These are phyloP conservation scores for Astrothelium macrocarpum DNA, from an alignment of 495 filamentous ascomycete genomes.

Conservation along the genomic window DNA sequence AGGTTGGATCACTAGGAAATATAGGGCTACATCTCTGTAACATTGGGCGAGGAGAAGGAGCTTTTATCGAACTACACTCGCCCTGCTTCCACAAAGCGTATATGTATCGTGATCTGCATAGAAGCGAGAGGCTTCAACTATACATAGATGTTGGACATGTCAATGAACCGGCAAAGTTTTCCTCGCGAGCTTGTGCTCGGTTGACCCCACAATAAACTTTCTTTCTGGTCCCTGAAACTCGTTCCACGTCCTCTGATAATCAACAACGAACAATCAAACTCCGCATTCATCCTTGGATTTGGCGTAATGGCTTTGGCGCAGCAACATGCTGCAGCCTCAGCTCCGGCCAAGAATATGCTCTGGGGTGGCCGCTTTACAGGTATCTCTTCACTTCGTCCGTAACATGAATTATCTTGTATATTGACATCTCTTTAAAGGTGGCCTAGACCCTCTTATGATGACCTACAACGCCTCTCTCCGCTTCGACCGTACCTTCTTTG, in stretches of 20 bases:
- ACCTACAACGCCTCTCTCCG: conserved; percentile 80
- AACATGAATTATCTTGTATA: conserved; percentile 10
- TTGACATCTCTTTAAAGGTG: conserved; percentile 42
- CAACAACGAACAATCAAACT: not conserved
- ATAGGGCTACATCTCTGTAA: not conserved
- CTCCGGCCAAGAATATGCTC: conserved; percentile 49
- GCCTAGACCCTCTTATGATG: conserved; percentile 81
- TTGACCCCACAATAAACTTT: too few relatives aligned
- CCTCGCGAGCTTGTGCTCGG: not conserved
- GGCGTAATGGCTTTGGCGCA: not conserved
- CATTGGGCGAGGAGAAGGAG: too few relatives aligned
- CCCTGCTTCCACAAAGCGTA: too few relatives aligned
- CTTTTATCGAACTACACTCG: too few relatives aligned
- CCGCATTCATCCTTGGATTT: not conserved
- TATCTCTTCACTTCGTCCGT: conserved; percentile 29
- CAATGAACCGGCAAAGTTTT: not conserved
- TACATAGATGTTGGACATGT: not conserved
- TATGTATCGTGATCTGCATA: too few relatives aligned
- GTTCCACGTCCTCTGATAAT: not conserved
- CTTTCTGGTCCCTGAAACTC: too few relatives aligned
- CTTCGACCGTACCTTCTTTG: conserved; percentile 75
- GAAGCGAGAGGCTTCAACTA: too few relatives aligned
- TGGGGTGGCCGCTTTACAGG: conserved; percentile 80
- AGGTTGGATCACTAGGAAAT: not conserved
- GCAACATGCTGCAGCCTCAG: conserved; percentile 1